Conservation (phyloP, 352 stramenopile species). For the Phytophthora palmivora region DNA sequence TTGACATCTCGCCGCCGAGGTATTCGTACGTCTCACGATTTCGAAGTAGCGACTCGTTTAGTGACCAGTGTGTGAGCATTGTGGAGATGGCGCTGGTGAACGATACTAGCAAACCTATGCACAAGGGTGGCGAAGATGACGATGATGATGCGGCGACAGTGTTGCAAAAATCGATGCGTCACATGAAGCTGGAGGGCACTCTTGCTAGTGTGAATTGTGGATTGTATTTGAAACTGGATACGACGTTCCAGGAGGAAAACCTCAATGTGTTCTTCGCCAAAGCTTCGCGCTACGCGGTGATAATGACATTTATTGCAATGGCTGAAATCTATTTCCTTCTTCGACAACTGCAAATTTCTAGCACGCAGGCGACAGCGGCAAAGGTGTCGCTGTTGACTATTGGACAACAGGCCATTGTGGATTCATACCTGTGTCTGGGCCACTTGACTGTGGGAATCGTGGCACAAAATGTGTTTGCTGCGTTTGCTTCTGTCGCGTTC, state of each 20-base stretch:
- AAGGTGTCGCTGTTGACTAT: constrained; percentile 87
- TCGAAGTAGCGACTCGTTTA: constrained; percentile 83
- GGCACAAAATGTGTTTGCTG: constrained; percentile 94
- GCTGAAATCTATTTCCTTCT: constrained; percentile 89
- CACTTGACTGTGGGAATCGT: constrained; percentile 96
- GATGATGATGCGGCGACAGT: constrained; percentile 46
- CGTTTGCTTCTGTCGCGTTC: constrained; percentile 96
- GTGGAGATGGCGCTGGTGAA: constrained; percentile 78
- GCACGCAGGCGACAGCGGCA: constrained; percentile 83
- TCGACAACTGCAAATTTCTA: constrained; percentile 83
- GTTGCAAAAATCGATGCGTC: constrained; percentile 46
- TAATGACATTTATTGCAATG: constrained; percentile 90
- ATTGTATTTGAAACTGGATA: constrained; percentile 77
- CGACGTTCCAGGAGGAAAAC: constrained; percentile 86
- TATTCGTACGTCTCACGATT: constrained; percentile 85
- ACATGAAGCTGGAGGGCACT: constrained; percentile 66
- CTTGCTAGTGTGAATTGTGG: constrained; percentile 82
- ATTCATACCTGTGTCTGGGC: constrained; percentile 96
- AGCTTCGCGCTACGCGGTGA: constrained; percentile 76
- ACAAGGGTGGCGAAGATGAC: constrained; percentile 28
- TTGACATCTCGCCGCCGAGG: constrained; percentile 82
- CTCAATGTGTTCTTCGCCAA: constrained; percentile 85
- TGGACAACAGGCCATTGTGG: constrained; percentile 88
- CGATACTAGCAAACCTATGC: constrained; percentile 25
- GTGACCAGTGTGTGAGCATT: constrained; percentile 85